Base-by-base conservation (phyloP, 257 asterid species). In the Solanum rostratum region DNA sequence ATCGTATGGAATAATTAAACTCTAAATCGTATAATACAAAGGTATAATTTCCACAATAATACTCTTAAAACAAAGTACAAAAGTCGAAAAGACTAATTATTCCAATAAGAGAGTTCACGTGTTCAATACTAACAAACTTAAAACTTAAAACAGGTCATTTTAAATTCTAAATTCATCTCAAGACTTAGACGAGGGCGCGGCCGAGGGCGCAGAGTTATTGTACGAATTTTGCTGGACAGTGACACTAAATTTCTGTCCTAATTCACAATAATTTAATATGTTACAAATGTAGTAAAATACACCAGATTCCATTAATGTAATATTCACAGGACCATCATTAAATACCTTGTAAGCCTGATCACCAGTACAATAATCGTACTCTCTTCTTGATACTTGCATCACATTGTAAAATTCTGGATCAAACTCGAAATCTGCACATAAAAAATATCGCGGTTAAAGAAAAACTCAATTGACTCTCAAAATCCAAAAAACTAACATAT, bases 341-440 rank as follows among this genome's bases (percentile, higher is more conserved):
- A 90, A 86, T 1, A 88, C 88, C 39, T 84, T 45, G 71, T 86
- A 92, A 3, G 94, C 83, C 7, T 90, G 89, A 54, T 93, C 20
- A 15, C 90, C 88, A 3, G 86, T 91, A 89, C 98, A 93, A 69
- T 27, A 29, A 4, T 84, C 94, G 70, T 83, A 91, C 10, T 87
- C 95, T 37, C 93, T 88, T 70, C 89, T 83, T 49, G 94, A 88
- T 13, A 94, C 97, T 85, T 92, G 87, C 65, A 89, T 88, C 85
- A 92, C 92, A 66, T 92, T 74, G 87, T 93, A 91, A 37, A 89
- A 73, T 27, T 88, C 93, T 0, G 93, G 89, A 60, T 90, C 92
- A 79, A 93, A 94, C 37, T 91, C 93, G 81, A 94, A 94, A 87
- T 86, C 94, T 94, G 93, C 92, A 82, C 20, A 20, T 39, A 33